Conservation (phyloP, 345 rosid species). For the Pugionium cornutum region DNA sequence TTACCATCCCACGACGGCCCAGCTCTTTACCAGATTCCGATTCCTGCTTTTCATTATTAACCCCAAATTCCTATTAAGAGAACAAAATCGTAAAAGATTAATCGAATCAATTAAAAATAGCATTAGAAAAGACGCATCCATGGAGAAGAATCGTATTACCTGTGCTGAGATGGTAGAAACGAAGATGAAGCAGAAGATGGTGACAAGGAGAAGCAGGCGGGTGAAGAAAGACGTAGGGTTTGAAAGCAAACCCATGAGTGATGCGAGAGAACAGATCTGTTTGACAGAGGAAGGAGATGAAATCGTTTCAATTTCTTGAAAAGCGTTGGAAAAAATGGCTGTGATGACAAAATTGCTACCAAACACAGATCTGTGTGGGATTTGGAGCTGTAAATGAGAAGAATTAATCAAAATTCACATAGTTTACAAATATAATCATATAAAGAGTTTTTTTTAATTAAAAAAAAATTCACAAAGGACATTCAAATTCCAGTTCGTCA, state of each 20-base stretch:
- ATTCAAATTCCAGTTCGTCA: no score
- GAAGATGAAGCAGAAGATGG: conserved; percentile 37
- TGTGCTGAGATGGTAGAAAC: conserved; percentile 48
- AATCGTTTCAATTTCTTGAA: conserved; percentile 7
- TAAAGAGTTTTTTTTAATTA: no score
- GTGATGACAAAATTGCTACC: no score
- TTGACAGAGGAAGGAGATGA: conserved; percentile 12
- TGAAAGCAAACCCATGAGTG: conserved; percentile 47
- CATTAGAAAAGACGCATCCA: conserved; percentile 1
- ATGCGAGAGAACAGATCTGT: conserved; percentile 29
- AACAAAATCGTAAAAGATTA: background rate
- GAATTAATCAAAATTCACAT: no score
- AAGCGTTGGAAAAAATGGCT: conserved; percentile 19
- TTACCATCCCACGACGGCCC: conserved; percentile 95
- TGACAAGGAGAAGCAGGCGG: conserved; percentile 40
- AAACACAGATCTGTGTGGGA: no score
- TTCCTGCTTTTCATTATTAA: conserved; percentile 55
- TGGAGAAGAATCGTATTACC: conserved; percentile 35
- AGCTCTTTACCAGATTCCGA: conserved; percentile 56
- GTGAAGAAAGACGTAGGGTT: conserved; percentile 24
- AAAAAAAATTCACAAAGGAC: no score
- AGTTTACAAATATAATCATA: no score
- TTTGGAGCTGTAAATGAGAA: no score
- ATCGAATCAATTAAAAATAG: background rate
- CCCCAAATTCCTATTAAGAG: conserved; percentile 46